These are phyloP conservation scores for Odonthalia washingtoniensis DNA, from an alignment of 31 red algal genomes.

Conservation along the genomic window DNA sequence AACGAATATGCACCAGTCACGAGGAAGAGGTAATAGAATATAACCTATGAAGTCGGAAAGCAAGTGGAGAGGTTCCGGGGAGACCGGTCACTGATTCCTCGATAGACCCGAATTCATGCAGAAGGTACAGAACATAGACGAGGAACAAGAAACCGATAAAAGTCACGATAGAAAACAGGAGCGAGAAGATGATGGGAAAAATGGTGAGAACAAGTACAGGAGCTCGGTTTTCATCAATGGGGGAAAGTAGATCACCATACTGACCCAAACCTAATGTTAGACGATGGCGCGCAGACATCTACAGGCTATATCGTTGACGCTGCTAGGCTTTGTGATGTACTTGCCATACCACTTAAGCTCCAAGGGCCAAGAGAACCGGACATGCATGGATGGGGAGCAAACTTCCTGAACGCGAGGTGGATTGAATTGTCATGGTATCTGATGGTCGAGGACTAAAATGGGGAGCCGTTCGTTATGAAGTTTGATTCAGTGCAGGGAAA, in stretches of 20 bases:
- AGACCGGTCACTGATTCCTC: neutral
- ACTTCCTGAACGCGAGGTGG: neutral
- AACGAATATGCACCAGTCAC: too few relatives aligned
- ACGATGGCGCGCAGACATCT: neutral
- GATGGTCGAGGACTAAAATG: conserved; percentile 10
- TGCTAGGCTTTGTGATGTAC: neutral
- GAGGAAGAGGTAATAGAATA: too few relatives aligned
- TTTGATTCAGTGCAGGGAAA: conserved; percentile 11
- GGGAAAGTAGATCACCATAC: too few relatives aligned
- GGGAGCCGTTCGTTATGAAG: neutral
- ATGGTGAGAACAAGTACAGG: neutral
- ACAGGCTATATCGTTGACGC: neutral
- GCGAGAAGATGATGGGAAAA: neutral
- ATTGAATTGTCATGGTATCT: neutral
- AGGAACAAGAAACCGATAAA: neutral
- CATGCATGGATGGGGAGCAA: conserved; percentile 12
- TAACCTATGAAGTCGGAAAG: too few relatives aligned
- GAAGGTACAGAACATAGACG: neutral
- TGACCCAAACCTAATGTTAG: conserved; percentile 9
- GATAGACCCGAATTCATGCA: neutral
- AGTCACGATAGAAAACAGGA: neutral
- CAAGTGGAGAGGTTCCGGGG: neutral
- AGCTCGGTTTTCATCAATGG: too few relatives aligned
- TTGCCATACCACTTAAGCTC: neutral
- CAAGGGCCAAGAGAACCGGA: neutral